phyloP scores from a whole-genome alignment of 2,329 filamentous ascomycete genomes.

The Dryadomyces sulphureus region DNA sequence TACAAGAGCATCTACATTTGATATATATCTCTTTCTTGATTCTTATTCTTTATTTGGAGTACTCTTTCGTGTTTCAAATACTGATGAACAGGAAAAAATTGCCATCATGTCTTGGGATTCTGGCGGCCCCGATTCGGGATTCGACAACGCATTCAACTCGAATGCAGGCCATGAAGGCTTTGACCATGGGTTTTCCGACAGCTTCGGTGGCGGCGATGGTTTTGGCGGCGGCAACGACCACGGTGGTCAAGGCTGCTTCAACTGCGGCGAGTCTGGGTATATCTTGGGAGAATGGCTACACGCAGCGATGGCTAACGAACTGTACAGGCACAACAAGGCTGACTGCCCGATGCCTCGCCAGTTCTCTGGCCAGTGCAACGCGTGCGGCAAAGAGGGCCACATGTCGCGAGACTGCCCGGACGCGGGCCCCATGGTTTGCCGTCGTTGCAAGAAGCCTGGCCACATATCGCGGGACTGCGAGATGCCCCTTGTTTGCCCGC shows the following conservation, averaged over 20 bases:
- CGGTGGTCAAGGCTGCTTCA: neutral
- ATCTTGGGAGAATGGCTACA: neutral
- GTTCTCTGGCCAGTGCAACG: slow-evolving; percentile 15
- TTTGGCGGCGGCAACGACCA: neutral
- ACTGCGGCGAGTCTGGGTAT: slow-evolving; percentile 1
- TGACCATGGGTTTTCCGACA: neutral
- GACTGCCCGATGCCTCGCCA: slow-evolving; percentile 45
- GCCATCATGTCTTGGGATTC: neutral
- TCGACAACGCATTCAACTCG: neutral
- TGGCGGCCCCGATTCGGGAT: neutral
- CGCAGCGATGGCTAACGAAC: neutral
- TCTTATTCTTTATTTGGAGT: no score
- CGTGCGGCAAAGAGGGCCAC: slow-evolving; percentile 34
- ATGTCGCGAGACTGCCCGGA: slow-evolving; percentile 38
- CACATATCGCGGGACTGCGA: slow-evolving; percentile 50
- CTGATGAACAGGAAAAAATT: no score
- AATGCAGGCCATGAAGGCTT: neutral
- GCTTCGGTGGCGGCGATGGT: neutral
- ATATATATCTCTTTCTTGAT: no score
- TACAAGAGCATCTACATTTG: no score
- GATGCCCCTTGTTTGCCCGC: slow-evolving; percentile 24
- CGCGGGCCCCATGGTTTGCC: slow-evolving; percentile 13
- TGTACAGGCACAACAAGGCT: slow-evolving; percentile 40
- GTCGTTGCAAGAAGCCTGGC: slow-evolving; percentile 33
- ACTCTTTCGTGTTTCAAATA: no score